Evolutionary conservation across 306 rosid genomes (phyloP).

Genomic region (Herpetospermum pedunculosum): DNA sequence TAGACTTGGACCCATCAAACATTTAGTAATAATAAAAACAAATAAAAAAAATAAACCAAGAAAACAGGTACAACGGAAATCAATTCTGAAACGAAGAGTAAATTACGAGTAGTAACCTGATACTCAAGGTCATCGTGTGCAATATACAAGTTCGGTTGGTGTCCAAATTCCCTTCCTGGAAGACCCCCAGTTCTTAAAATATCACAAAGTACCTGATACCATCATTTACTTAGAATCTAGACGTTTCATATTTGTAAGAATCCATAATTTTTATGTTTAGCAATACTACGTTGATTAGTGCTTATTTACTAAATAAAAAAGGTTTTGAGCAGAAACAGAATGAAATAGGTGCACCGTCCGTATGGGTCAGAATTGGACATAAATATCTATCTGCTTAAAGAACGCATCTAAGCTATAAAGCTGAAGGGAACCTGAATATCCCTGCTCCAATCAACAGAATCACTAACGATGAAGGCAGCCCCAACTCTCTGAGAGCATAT

Average conservation of each 20-base stretch:
- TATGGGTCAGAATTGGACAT: too few relatives aligned
- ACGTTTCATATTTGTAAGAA: neutral
- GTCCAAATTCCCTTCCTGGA: constrained; percentile 62
- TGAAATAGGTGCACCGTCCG: too few relatives aligned
- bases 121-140: constrained; percentile 84
- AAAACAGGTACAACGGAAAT: neutral
- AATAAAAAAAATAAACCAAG: too few relatives aligned
- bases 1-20: neutral
- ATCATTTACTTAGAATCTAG: neutral
- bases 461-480: constrained; percentile 76
- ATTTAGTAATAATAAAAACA: too few relatives aligned
- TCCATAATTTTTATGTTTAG: neutral
- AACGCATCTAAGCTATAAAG: neutral
- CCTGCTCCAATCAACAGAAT: constrained; percentile 95
- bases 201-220: constrained; percentile 75
- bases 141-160: constrained; percentile 61
- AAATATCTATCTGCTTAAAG: neutral
- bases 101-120: constrained; percentile 47
- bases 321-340: neutral
- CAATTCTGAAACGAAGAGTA: constrained; percentile 4
- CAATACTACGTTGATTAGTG: neutral
- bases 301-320: neutral
- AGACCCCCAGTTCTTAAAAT: constrained; percentile 84
- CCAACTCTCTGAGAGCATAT: constrained; percentile 56
- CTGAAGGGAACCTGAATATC: constrained; percentile 60